Evolutionary conservation across 768 basidiomycete genomes (phyloP), one percentile per base, ranked within the genome.

Genomic region (Phaffia tasmanica): DNA sequence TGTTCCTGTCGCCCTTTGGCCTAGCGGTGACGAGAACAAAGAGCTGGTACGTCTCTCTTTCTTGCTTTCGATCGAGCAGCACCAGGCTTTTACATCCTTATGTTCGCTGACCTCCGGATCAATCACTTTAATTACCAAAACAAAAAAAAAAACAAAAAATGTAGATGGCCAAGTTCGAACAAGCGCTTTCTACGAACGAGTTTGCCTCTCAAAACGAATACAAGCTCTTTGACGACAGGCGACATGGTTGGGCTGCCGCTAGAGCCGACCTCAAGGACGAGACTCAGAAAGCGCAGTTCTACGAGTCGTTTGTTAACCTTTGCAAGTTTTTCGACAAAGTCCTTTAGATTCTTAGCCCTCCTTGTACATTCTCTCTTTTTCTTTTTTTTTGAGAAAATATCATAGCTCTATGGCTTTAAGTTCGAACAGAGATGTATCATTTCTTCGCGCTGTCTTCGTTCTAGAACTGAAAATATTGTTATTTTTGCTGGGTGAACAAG

Each of bases 221-320:
- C 63, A 14, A 64, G 15, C 27, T 57, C 47, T 61, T 30, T 57
- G 29, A 56, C 11, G 19, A 62, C 30, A 15, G 16, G 16, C 27
- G 32, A 32, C 67, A 69, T 56, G 67, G 67, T 9, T 69, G 56
- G 15, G 67, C 67, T 21, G 67, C 57, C 32, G 67, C 67, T 15
- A 56, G 67, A 21, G 62, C 57, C 7, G 19, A 69, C 35, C 50
- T 69, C 35, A 55, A 54, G 35, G 30, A 54, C 32, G 57, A 63
- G 47, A 48, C 32, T n/a, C 56, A 59, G 14, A 53, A 30, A 1
- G 27, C 50, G 23, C 51, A 49, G 23, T 69, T 51, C 57, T 1
- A n/a, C 57, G 64, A 65, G 32, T 27, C 47, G 16, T 65, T 46
- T 56, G 16, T 9, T 23, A 48, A 35, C 27, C 32, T 56, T 29